phyloP scores from a whole-genome alignment of 2,329 filamentous ascomycete genomes.

The Pleurostoma richardsiae region DNA sequence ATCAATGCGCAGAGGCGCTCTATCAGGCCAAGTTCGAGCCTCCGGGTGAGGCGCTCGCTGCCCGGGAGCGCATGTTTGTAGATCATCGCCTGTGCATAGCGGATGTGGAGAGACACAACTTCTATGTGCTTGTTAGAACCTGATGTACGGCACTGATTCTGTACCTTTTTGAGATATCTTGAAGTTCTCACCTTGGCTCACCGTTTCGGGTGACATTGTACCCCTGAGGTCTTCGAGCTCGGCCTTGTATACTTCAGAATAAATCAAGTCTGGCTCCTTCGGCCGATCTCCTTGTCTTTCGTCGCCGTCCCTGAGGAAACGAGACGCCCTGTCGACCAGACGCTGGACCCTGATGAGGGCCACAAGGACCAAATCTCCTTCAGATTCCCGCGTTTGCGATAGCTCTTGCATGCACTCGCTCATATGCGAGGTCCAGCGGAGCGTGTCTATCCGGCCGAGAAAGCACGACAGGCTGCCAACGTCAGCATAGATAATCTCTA shows the following conservation, averaged over 20 bases:
- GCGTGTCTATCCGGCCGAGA: neutral
- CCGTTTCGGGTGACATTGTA: too few relatives aligned
- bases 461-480: neutral
- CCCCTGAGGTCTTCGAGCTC: too few relatives aligned
- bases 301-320: too few relatives aligned
- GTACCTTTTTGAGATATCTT: too few relatives aligned
- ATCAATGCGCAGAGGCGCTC: neutral
- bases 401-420: neutral
- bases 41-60: neutral
- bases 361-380: neutral
- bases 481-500: too few relatives aligned
- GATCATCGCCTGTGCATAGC: neutral
- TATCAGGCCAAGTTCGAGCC: neutral
- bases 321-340: neutral
- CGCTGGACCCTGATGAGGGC: neutral
- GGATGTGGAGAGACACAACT: neutral
- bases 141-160: too few relatives aligned
- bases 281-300: too few relatives aligned
- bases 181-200: too few relatives aligned
- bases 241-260: too few relatives aligned
- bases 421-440: neutral
- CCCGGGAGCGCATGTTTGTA: neutral
- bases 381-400: neutral
- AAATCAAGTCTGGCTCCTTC: too few relatives aligned
- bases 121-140: neutral